A percentile compares a stretch with the other conserved stretches of the same genome.
These are phyloP conservation scores for Adansonia madagascariensis DNA, from an alignment of 441 rosid genomes.

Conservation along the genomic window DNA sequence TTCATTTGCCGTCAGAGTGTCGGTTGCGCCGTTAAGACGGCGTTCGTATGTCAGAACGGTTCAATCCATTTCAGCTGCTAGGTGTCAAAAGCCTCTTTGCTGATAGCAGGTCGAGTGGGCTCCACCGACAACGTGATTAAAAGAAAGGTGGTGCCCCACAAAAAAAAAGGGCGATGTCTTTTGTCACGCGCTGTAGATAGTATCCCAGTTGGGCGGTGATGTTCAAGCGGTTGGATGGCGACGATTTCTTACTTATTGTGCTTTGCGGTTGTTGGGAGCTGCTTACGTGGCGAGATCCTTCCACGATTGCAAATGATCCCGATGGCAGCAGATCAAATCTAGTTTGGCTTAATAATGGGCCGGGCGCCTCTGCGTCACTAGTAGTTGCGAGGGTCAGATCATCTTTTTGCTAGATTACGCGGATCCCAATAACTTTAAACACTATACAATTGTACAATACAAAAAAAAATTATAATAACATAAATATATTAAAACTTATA, in stretches of 20 bases:
- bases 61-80: constrained; percentile 4
- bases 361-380: not conserved
- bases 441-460: no score
- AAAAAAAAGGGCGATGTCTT: not conserved
- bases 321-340: not conserved
- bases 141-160: not conserved
- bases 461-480: no score
- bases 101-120: not conserved
- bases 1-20: constrained; percentile 29
- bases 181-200: not conserved
- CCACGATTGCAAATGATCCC: not conserved
- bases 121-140: not conserved
- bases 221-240: not conserved
- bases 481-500: no score
- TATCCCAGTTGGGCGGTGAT: not conserved
- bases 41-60: constrained; percentile 33
- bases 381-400: not conserved
- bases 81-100: constrained; percentile 21
- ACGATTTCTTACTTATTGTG: not conserved
- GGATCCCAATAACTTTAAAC: no score
- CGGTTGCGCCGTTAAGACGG: constrained; percentile 34
- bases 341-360: not conserved
- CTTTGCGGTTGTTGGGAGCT: not conserved
- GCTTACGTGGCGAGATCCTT: not conserved
- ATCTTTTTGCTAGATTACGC: not conserved